phyloP scores from a whole-genome alignment of 176 grass and related monocot genomes.

The Eleusine coracana region DNA sequence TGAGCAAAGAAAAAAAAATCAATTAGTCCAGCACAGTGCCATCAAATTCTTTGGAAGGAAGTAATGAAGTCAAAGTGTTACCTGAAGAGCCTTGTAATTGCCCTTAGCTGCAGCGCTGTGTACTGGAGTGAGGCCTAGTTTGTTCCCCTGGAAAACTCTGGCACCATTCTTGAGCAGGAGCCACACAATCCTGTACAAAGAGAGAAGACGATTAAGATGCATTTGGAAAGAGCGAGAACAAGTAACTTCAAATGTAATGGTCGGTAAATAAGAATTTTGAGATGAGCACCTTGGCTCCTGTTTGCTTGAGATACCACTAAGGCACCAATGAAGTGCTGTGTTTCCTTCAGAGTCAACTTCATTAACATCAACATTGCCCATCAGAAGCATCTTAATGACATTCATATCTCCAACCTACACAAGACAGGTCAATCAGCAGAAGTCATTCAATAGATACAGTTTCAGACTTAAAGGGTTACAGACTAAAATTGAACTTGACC shows the following conservation, averaged over 20 bases:
- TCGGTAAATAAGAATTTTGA: constrained; percentile 15
- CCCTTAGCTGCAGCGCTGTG: constrained; percentile 64
- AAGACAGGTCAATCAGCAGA: not conserved
- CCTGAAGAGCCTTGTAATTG: constrained; percentile 66
- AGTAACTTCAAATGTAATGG: not conserved
- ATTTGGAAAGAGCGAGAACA: not conserved
- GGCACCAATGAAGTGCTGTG: constrained; percentile 71
- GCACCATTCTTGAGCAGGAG: constrained; percentile 64
- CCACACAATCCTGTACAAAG: constrained; percentile 52
- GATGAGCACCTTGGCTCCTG: constrained; percentile 53
- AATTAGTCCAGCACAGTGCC: constrained; percentile 28
- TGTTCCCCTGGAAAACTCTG: constrained; percentile 61
- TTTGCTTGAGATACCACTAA: constrained; percentile 52
- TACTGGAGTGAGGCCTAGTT: constrained; percentile 60
- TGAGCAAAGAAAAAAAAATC: constrained; percentile 44
- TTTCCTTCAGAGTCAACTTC: constrained; percentile 61
- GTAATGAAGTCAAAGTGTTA: constrained; percentile 39
- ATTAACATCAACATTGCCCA: constrained; percentile 54
- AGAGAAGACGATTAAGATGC: not conserved
- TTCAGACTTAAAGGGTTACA: not conserved
- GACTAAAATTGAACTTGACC: not conserved
- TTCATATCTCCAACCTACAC: constrained; percentile 50
- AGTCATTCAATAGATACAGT: not conserved
- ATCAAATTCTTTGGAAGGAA: constrained; percentile 4
- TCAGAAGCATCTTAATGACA: constrained; percentile 64